phyloP scores from a whole-genome alignment of 257 asterid species.

The Scutellaria minor region DNA sequence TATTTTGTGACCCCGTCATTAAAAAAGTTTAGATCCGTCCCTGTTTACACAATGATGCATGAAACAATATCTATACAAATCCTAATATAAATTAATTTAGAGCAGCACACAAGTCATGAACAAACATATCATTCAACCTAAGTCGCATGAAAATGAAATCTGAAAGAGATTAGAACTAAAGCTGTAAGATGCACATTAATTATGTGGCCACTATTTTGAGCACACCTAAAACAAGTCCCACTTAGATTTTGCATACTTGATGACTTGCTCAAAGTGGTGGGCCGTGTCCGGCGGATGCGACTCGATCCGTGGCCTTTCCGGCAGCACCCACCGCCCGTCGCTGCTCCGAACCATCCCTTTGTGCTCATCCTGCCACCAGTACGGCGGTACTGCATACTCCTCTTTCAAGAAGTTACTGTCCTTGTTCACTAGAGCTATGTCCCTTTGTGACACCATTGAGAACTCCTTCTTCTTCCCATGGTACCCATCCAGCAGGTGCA shows the following conservation, averaged over 20 bases:
- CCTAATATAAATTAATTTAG: no score
- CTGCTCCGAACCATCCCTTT: slow-evolving; percentile 67
- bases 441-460: slow-evolving; percentile 47
- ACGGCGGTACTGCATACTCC: slow-evolving; percentile 62
- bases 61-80: no score
- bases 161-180: no score
- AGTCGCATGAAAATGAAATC: no score
- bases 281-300: slow-evolving; percentile 80
- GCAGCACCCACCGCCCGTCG: slow-evolving; percentile 75
- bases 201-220: no score
- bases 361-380: slow-evolving; percentile 86
- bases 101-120: no score
- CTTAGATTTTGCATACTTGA: slow-evolving; percentile 55
- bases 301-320: slow-evolving; percentile 67
- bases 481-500: slow-evolving; percentile 72
- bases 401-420: slow-evolving; percentile 56
- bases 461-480: slow-evolving; percentile 54
- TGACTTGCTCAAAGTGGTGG: slow-evolving; percentile 73
- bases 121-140: no score
- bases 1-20: no score
- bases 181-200: no score
- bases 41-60: no score
- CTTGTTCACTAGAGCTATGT: slow-evolving; percentile 73
- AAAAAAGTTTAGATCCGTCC: no score
- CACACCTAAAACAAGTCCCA: slow-evolving; percentile 41